Percentiles rank a stretch among this genome's conserved stretches.
These are phyloP conservation scores for Venturia nashicola DNA, from an alignment of 2,329 filamentous ascomycete genomes.

Conservation along the genomic window DNA sequence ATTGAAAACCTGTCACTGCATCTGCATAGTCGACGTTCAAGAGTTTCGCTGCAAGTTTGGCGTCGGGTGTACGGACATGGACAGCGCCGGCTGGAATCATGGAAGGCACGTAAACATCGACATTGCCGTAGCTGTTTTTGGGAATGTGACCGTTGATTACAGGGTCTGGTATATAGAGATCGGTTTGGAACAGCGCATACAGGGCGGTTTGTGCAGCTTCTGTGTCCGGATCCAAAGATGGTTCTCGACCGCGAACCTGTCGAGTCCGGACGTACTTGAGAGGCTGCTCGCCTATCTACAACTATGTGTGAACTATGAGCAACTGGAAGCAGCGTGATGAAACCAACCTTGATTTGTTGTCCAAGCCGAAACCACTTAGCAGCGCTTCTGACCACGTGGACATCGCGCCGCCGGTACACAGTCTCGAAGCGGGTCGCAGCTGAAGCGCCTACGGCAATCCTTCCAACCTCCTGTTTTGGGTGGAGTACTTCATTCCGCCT, in stretches of 20 bases:
- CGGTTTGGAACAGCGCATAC: slow-evolving; percentile 51
- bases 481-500: slow-evolving; percentile 71
- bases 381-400: slow-evolving; percentile 62
- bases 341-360: slow-evolving; percentile 51
- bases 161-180: slow-evolving; percentile 62
- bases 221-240: slow-evolving; percentile 17
- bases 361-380: slow-evolving; percentile 90
- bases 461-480: slow-evolving; percentile 61
- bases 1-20: slow-evolving; percentile 81
- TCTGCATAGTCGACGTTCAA: slow-evolving; percentile 78
- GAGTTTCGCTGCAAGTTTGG: slow-evolving; percentile 59
- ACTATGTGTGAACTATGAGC: neutral
- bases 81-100: slow-evolving; percentile 51
- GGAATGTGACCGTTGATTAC: slow-evolving; percentile 61
- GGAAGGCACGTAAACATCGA: slow-evolving; percentile 50
- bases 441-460: slow-evolving; percentile 53
- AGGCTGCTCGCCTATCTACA: slow-evolving; percentile 52
- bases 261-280: slow-evolving; percentile 50
- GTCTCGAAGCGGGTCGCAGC: slow-evolving; percentile 53
- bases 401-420: slow-evolving; percentile 72
- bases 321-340: neutral
- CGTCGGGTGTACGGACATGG: slow-evolving; percentile 45
- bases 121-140: slow-evolving; percentile 48
- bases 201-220: slow-evolving; percentile 36
- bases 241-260: slow-evolving; percentile 13